A percentile compares a stretch with the other conserved stretches of the same genome.
These are phyloP conservation scores for Epichloe uncinata DNA, from an alignment of 2,329 filamentous ascomycete genomes.

Conservation along the genomic window DNA sequence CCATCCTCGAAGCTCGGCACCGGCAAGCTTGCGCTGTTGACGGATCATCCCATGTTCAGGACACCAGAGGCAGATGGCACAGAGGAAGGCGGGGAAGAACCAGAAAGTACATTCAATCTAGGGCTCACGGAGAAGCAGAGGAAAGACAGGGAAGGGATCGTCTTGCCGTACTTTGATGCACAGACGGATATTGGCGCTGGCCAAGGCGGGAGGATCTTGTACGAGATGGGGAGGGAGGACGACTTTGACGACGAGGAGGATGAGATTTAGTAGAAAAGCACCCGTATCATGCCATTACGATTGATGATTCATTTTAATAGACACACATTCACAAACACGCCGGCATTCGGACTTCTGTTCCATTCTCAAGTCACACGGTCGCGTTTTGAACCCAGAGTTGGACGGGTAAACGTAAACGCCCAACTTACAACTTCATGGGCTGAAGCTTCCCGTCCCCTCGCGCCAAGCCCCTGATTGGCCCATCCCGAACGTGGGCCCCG, in stretches of 20 bases:
- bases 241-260: constrained; percentile 96
- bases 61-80: constrained; percentile 23
- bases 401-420: neutral
- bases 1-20: constrained; percentile 12
- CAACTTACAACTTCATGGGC: neutral
- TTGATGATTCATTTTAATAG: too few species aligned
- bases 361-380: too few species aligned
- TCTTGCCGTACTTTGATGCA: constrained; percentile 92
- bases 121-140: constrained; percentile 84
- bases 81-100: constrained; percentile 36
- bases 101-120: constrained; percentile 71
- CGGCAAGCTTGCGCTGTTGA: constrained; percentile 44
- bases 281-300: neutral
- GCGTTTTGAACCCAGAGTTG: neutral
- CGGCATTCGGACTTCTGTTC: too few species aligned
- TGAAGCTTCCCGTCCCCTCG: neutral
- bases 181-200: constrained; percentile 68
- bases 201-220: constrained; percentile 84
- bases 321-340: too few species aligned
- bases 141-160: constrained; percentile 72
- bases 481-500: constrained; percentile 1
- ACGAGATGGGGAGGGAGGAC: constrained; percentile 93
- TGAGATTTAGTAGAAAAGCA: constrained; percentile 65
- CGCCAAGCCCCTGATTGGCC: constrained; percentile 8
- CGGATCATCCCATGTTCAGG: constrained; percentile 62